Conservation (phyloP, 164 flowering plant genomes). For the Berberis thunbergii region DNA sequence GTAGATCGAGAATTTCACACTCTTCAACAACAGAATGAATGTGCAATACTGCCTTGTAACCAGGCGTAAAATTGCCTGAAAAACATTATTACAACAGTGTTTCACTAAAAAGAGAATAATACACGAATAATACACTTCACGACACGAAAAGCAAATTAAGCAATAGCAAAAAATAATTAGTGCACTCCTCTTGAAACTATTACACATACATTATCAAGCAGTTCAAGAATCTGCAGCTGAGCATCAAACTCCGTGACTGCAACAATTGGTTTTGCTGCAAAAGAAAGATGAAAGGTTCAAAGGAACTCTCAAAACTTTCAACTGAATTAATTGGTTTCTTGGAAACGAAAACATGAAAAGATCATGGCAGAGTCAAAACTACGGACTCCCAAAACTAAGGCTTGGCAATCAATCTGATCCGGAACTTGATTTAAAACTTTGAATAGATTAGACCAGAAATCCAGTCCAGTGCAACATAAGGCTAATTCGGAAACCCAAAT, state of each 20-base stretch:
- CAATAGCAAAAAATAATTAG: not conserved
- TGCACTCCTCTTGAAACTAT: not conserved
- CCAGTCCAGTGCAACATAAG: no score
- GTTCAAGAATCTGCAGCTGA: conserved; percentile 85
- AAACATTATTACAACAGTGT: not conserved
- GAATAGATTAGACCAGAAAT: no score
- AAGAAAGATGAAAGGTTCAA: not conserved
- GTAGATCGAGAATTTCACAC: conserved; percentile 86
- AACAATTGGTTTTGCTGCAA: conserved; percentile 64
- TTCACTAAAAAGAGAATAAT: not conserved
- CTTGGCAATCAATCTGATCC: no score
- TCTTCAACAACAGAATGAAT: conserved; percentile 94
- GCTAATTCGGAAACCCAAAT: no score
- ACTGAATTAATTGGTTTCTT: no score
- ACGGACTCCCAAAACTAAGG: no score
- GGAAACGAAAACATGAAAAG: no score
- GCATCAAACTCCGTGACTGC: conserved; percentile 77
- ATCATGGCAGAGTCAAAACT: no score
- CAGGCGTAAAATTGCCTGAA: conserved; percentile 94
- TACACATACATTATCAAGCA: conserved; percentile 72
- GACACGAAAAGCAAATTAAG: not conserved
- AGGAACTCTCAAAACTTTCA: not conserved
- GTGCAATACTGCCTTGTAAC: conserved; percentile 94
- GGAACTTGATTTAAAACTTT: no score
- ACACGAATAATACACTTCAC: not conserved